A percentile compares a stretch with the other conserved stretches of the same genome.
phyloP scores from a whole-genome alignment of 441 rosid species.

The Biscutella laevigata region DNA sequence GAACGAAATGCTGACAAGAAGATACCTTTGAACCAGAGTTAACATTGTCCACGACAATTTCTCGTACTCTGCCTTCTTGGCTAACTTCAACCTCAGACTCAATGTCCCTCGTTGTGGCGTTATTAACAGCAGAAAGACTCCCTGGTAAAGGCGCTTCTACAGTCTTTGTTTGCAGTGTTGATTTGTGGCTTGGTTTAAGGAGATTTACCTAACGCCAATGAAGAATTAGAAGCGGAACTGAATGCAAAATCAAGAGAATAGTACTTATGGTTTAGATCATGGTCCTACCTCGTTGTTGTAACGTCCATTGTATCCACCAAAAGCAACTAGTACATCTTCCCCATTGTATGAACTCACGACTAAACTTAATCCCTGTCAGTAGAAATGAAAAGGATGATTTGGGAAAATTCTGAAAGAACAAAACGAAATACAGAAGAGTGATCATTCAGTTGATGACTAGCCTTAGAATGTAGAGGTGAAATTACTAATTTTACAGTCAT shows the following conservation, averaged over 20 bases:
- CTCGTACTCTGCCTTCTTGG: constrained; percentile 84
- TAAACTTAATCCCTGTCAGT: constrained; percentile 74
- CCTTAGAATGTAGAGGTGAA: too few species aligned
- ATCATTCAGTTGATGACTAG: too few species aligned
- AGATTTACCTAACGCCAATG: constrained; percentile 55
- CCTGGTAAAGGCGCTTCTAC: constrained; percentile 51
- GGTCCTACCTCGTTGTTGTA: constrained; percentile 78
- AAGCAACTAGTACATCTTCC: constrained; percentile 75
- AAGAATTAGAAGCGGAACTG: constrained; percentile 7
- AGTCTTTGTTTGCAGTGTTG: constrained; percentile 65
- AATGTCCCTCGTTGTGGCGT: constrained; percentile 67
- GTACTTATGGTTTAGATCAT: constrained; percentile 8
- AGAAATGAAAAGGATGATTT: background rate
- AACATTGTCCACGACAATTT: constrained; percentile 66
- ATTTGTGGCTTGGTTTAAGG: constrained; percentile 93
- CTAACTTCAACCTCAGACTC: constrained; percentile 68
- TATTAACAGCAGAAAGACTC: constrained; percentile 66
- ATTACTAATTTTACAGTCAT: background rate
- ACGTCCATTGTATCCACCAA: constrained; percentile 93
- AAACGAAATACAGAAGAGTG: background rate
- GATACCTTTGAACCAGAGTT: constrained; percentile 52
- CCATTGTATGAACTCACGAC: constrained; percentile 64
- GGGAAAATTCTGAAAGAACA: background rate
- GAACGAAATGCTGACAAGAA: background rate
- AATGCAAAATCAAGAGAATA: constrained; percentile 2